These are phyloP conservation scores for Saccharomyces uvarum DNA, from an alignment of 1,139 yeast species.

Conservation along the genomic window DNA sequence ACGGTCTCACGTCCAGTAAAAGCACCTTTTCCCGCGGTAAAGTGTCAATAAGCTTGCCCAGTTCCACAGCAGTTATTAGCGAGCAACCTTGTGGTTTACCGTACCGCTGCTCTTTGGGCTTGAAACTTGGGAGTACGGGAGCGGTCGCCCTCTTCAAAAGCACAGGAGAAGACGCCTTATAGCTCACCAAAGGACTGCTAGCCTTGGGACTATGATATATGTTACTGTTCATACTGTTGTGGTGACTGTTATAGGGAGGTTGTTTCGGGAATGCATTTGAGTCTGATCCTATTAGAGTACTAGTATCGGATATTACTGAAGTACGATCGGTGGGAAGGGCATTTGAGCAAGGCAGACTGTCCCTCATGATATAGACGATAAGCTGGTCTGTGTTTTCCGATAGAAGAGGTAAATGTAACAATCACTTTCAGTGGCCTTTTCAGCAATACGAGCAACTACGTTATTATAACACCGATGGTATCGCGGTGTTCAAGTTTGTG, in stretches of 20 bases:
- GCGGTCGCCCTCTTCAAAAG: not conserved
- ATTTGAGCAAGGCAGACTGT: not conserved
- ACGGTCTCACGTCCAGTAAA: constrained; percentile 64
- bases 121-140: constrained; percentile 12
- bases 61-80: constrained; percentile 18
- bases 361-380: not conserved
- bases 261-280: not conserved
- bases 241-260: not conserved
- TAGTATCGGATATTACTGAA: not conserved
- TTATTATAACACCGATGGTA: not conserved
- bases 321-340: not conserved
- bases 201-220: not conserved
- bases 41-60: constrained; percentile 13
- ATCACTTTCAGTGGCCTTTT: not conserved
- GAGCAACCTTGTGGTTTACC: constrained; percentile 18
- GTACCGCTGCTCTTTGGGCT: constrained; percentile 21
- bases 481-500: not conserved
- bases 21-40: constrained; percentile 21
- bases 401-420: not conserved
- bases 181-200: not conserved
- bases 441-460: not conserved
- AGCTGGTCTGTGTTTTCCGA: not conserved
- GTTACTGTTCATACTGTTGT: not conserved
- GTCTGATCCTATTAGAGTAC: not conserved
- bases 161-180: not conserved